Evolutionary conservation across 257 asterid species (phyloP).

Genomic region (Gentiana dahurica): DNA sequence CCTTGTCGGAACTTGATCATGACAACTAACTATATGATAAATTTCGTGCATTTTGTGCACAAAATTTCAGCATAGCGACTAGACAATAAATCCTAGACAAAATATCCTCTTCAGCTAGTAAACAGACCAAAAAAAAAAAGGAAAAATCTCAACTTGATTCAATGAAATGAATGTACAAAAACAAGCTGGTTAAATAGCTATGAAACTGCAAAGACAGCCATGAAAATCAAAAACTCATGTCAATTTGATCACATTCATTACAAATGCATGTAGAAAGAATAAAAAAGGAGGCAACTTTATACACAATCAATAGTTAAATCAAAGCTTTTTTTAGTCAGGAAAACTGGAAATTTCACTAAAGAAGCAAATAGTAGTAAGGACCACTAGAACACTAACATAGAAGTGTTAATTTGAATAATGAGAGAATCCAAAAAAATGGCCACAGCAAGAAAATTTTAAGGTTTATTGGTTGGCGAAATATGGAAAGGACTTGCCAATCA

Average conservation of each 20-base stretch:
- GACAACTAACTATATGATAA: conserved; percentile 1
- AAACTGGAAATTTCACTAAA: background rate
- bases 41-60: background rate
- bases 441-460: conserved; percentile 28
- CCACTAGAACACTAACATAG: conserved; percentile 3
- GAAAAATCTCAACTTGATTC: conserved; percentile 1
- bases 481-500: conserved; percentile 32
- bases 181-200: too few relatives aligned
- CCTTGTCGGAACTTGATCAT: conserved; percentile 14
- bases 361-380: conserved; percentile 1
- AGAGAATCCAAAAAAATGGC: background rate
- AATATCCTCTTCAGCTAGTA: background rate
- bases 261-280: conserved; percentile 38
- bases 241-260: conserved; percentile 16
- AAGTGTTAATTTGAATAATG: too few relatives aligned
- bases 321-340: conserved; percentile 4
- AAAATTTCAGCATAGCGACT: conserved; percentile 1
- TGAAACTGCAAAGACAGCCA: background rate
- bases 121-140: background rate
- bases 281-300: conserved; percentile 4
- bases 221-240: conserved; percentile 11
- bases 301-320: conserved; percentile 21
- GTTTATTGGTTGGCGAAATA: conserved; percentile 10
- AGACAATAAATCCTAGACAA: background rate
- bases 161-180: background rate